phyloP scores from a whole-genome alignment of 2,329 filamentous ascomycete species.

The Scorias spongiosa region DNA sequence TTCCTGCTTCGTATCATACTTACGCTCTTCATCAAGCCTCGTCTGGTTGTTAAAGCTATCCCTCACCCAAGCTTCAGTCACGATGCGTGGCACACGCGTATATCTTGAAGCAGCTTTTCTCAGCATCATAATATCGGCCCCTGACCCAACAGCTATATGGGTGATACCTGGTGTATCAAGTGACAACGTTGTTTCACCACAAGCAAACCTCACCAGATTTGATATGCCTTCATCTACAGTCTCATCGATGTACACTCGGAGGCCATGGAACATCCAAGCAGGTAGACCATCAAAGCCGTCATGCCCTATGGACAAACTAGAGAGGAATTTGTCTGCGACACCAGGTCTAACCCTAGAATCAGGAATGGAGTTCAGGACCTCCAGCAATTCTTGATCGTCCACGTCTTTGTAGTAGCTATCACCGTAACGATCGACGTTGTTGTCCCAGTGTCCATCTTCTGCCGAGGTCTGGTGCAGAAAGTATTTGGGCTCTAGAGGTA shows the following conservation, averaged over 20 bases:
- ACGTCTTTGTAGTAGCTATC: conserved; percentile 72
- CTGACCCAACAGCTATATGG: conserved; percentile 48
- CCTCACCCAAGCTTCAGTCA: conserved; percentile 57
- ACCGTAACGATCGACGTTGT: conserved; percentile 58
- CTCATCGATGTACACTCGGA: conserved; percentile 28
- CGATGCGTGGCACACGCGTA: conserved; percentile 48
- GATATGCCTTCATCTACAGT: conserved; percentile 4
- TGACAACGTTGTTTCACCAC: conserved; percentile 41
- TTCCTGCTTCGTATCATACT: background rate
- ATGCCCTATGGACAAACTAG: conserved; percentile 39
- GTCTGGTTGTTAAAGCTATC: conserved; percentile 70
- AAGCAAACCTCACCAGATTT: conserved; percentile 48
- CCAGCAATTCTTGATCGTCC: conserved; percentile 44
- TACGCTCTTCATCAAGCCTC: conserved; percentile 58
- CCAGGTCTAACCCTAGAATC: conserved; percentile 20
- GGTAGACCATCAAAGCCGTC: conserved; percentile 37
- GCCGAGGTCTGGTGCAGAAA: conserved; percentile 53
- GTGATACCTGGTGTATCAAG: conserved; percentile 44
- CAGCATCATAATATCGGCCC: conserved; percentile 18
- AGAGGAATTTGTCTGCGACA: conserved; percentile 36
- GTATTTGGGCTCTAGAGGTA: conserved; percentile 55
- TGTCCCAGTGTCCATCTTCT: conserved; percentile 38
- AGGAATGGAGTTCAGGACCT: conserved; percentile 35
- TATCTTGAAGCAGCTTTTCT: conserved; percentile 5
- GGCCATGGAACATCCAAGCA: conserved; percentile 37